Evolutionary conservation across 441 rosid genomes (phyloP).

Genomic region (Gossypium gossypioides): DNA sequence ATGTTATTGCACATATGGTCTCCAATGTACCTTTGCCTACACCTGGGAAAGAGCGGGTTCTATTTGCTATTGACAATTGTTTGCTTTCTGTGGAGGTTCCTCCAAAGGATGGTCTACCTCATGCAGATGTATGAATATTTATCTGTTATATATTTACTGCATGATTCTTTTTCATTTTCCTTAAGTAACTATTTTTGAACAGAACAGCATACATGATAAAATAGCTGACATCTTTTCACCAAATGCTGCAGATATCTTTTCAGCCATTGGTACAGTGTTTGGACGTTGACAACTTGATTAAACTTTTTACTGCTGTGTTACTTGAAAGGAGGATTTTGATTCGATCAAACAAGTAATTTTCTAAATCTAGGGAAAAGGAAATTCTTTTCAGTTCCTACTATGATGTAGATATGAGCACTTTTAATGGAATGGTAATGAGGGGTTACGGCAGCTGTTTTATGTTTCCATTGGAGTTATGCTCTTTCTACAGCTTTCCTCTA

Average conservation of each 20-base stretch:
- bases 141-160: conserved; percentile 10
- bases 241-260: conserved; percentile 74
- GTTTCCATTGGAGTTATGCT: not conserved
- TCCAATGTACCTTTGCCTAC: conserved; percentile 86
- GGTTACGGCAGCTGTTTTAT: not conserved
- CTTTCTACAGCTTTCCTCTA: not conserved
- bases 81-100: conserved; percentile 89
- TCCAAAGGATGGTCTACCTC: conserved; percentile 81
- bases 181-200: conserved; percentile 4
- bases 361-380: conserved; percentile 9
- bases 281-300: conserved; percentile 87
- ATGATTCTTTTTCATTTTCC: conserved; percentile 10
- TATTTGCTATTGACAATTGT: conserved; percentile 81
- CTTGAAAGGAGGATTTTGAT: conserved; percentile 88
- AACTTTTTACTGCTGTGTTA: conserved; percentile 78
- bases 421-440: no score
- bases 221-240: not conserved
- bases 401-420: not conserved
- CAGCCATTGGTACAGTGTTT: conserved; percentile 91
- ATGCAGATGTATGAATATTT: conserved; percentile 66
- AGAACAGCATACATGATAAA: not conserved
- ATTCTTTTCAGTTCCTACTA: not conserved
- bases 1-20: conserved; percentile 59
- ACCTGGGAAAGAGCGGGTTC: conserved; percentile 84
- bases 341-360: conserved; percentile 80